Conservation (phyloP, 495 filamentous ascomycete species). For the Penicillium salamii region DNA sequence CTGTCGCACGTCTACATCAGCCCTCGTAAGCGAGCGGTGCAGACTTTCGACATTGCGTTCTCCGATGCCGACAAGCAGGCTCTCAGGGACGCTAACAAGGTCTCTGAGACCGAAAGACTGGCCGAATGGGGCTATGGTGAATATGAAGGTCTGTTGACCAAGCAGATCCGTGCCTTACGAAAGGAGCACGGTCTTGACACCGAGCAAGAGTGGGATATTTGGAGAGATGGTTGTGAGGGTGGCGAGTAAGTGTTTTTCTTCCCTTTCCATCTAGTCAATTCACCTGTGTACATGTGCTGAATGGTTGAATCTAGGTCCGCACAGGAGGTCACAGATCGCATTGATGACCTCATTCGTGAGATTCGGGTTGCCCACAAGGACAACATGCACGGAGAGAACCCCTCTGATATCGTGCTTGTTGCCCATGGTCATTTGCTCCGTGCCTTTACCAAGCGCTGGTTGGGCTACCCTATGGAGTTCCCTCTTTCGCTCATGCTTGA, state of each 20-base stretch:
- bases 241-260: constrained; percentile 35
- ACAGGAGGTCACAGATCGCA: constrained; percentile 56
- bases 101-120: constrained; percentile 63
- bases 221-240: constrained; percentile 73
- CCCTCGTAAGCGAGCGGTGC: constrained; percentile 70
- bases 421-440: constrained; percentile 77
- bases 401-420: constrained; percentile 57
- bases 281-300: neutral
- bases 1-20: constrained; percentile 78
- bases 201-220: constrained; percentile 69
- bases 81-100: constrained; percentile 27
- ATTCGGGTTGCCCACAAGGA: constrained; percentile 54
- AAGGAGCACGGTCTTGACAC: constrained; percentile 56
- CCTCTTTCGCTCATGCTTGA: constrained; percentile 68
- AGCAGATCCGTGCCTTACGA: constrained; percentile 60
- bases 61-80: constrained; percentile 29
- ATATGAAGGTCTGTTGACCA: constrained; percentile 75
- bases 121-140: constrained; percentile 87
- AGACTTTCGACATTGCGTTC: constrained; percentile 72
- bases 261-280: neutral
- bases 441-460: constrained; percentile 78
- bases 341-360: constrained; percentile 65
- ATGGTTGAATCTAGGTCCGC: constrained; percentile 33
- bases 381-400: constrained; percentile 46
- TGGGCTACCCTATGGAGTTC: constrained; percentile 59